Evolutionary conservation across 495 filamentous ascomycete genomes (phyloP), one percentile per base, ranked within the genome.

Genomic region (Tuber brumale): DNA sequence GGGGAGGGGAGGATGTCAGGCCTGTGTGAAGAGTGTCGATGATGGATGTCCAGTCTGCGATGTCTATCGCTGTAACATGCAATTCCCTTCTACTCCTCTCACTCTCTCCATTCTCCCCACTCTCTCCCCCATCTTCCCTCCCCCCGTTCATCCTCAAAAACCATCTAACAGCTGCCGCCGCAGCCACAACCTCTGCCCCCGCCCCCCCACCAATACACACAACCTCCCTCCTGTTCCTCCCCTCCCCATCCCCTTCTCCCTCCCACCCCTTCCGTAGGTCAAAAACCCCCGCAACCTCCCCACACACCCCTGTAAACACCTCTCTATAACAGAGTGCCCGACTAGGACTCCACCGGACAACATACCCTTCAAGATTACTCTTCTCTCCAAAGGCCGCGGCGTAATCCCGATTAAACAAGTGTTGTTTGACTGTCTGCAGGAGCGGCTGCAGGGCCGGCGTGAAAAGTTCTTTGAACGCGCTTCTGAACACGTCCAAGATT

Each of bases 391-490:
- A 99, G 0, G 95, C 95, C 9, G 85, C 85, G 43, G 87, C 85
- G 83, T 97, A 98, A 81, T 97, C 92, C 35, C 95, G 88, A 78
- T 93, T 90, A 82, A 91, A 97, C 1, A 98, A 86, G 75, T 94
- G 91, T 9, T 88, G 84, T 82, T 98, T 99, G 39, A 98, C 88
- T 31, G 88, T 87, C 82, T 97, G 95, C 10, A 97, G 86, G 3
- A 88, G 84, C 27, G 86, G 76, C 41, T 87, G 84, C 16, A 89
- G 86, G 42, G 88, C 86, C 21, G 69, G 84, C 21, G 83, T 75
- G 31, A 89, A 84, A 14, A 87, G 76, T 1, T 83, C 81, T 43
- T 84, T 75, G 73, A 96, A 91, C 12, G 91, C 85, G 73, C 85
- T 83, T 74, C 86, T 87, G 87, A 97, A 97, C 79, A 95, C 85